Conservation (phyloP, 148 eudicot genomes). For the Dysphania ambrosioides region DNA sequence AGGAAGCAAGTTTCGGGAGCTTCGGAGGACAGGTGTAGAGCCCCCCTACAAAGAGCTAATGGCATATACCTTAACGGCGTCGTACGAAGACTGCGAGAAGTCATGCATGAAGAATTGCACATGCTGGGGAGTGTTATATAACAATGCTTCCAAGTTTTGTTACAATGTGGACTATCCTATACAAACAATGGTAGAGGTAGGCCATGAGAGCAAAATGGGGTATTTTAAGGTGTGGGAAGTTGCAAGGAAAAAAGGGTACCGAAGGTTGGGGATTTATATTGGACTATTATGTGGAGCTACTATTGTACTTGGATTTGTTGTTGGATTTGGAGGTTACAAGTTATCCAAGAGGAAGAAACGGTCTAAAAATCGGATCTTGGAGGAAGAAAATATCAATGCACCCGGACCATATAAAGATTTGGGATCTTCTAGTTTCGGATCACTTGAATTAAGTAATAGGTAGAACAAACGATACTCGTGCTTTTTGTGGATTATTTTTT, state of each 20-base stretch:
- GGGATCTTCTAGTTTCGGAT: slow-evolving; percentile 57
- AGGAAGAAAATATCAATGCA: slow-evolving; percentile 42
- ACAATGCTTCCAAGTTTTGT: slow-evolving; percentile 73
- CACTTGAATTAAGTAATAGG: slow-evolving; percentile 54
- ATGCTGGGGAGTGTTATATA: slow-evolving; percentile 89
- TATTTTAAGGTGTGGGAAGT: slow-evolving; percentile 76
- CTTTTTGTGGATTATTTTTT: background rate
- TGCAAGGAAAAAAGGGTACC: slow-evolving; percentile 35
- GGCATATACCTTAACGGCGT: slow-evolving; percentile 36
- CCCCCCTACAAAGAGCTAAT: slow-evolving; percentile 68
- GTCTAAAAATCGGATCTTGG: slow-evolving; percentile 37
- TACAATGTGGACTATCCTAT: slow-evolving; percentile 78
- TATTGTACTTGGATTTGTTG: slow-evolving; percentile 36
- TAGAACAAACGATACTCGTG: background rate
- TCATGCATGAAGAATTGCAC: slow-evolving; percentile 60
- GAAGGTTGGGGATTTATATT: slow-evolving; percentile 40
- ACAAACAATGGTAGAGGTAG: slow-evolving; percentile 56
- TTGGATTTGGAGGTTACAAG: slow-evolving; percentile 46
- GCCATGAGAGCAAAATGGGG: slow-evolving; percentile 68
- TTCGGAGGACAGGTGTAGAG: slow-evolving; percentile 55
- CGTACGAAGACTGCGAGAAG: slow-evolving; percentile 52
- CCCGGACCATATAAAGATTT: slow-evolving; percentile 76
- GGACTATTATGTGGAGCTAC: slow-evolving; percentile 53
- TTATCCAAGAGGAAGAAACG: slow-evolving; percentile 42
- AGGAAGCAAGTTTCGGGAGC: slow-evolving; percentile 15